Evolutionary conservation across 2,329 filamentous ascomycete species (phyloP).

Genomic region (Conoideocrella luteorostrata): DNA sequence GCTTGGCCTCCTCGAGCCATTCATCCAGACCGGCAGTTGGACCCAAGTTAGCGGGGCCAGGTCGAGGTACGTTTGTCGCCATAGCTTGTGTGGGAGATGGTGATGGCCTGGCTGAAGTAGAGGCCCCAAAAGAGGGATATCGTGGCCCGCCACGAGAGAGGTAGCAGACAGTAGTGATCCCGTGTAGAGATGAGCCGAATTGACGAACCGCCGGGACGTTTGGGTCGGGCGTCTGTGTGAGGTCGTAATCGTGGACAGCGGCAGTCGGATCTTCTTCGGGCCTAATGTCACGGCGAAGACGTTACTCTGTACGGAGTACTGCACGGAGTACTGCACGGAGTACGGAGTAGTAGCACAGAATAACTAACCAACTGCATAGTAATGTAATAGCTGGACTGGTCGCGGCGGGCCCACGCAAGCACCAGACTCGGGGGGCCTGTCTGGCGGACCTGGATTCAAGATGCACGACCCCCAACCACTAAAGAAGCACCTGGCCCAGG

Average conservation of each 20-base stretch:
- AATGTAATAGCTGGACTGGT: no score
- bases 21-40: conserved; percentile 85
- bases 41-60: conserved; percentile 79
- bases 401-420: no score
- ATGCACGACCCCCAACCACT: no score
- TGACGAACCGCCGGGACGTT: neutral
- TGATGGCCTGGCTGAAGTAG: conserved; percentile 15
- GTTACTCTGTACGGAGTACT: no score
- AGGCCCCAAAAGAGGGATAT: conserved; percentile 12
- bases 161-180: conserved; percentile 14
- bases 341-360: no score
- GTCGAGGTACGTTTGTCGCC: conserved; percentile 64
- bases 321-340: no score
- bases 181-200: conserved; percentile 2
- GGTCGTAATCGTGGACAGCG: conserved; percentile 9
- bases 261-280: conserved; percentile 24
- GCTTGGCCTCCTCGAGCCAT: conserved; percentile 94
- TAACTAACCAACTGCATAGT: no score
- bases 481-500: no score
- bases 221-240: neutral
- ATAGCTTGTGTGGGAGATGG: conserved; percentile 23
- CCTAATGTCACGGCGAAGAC: conserved; percentile 10
- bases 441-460: no score
- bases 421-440: no score
- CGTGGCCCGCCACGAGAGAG: conserved; percentile 14